phyloP scores from a whole-genome alignment of 139 green algal species.

The Chlamydomonas sp. region DNA sequence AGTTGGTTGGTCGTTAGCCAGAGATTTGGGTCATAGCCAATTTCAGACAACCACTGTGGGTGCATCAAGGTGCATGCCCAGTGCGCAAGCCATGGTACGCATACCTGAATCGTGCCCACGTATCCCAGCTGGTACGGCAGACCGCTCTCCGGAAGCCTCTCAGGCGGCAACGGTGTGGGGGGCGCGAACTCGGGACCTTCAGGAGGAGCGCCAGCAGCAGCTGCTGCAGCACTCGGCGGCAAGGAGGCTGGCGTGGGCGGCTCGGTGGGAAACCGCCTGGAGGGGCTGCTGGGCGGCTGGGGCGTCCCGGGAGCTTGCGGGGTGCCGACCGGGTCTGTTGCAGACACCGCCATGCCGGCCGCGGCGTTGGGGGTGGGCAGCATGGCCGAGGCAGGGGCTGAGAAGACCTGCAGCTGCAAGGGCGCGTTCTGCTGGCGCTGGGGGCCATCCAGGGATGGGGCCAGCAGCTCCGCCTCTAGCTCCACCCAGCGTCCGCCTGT shows the following conservation, averaged over 20 bases:
- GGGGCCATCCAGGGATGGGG: not conserved
- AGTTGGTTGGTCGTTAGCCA: no score
- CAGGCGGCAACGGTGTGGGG: conserved; percentile 21
- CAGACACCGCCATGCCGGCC: no score
- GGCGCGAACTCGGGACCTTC: conserved; percentile 2
- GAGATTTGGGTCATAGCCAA: no score
- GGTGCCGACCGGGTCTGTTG: no score
- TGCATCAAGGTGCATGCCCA: no score
- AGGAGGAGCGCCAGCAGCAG: not conserved
- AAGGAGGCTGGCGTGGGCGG: not conserved
- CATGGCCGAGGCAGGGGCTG: not conserved
- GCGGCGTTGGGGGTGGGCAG: no score
- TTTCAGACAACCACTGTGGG: no score
- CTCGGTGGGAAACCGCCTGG: no score
- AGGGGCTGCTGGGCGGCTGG: no score
- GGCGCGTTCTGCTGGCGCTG: not conserved
- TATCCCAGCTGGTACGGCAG: conserved; percentile 45
- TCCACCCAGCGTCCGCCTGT: conserved; percentile 27
- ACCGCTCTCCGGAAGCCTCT: conserved; percentile 38
- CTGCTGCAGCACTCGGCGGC: not conserved
- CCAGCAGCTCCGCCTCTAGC: conserved; percentile 28
- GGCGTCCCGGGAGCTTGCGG: no score
- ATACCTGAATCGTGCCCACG: not conserved
- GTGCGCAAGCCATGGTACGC: no score
- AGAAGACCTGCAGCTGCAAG: no score